phyloP scores from a whole-genome alignment of 2,329 filamentous ascomycete genomes.

The Proliferodiscus dingleyae region DNA sequence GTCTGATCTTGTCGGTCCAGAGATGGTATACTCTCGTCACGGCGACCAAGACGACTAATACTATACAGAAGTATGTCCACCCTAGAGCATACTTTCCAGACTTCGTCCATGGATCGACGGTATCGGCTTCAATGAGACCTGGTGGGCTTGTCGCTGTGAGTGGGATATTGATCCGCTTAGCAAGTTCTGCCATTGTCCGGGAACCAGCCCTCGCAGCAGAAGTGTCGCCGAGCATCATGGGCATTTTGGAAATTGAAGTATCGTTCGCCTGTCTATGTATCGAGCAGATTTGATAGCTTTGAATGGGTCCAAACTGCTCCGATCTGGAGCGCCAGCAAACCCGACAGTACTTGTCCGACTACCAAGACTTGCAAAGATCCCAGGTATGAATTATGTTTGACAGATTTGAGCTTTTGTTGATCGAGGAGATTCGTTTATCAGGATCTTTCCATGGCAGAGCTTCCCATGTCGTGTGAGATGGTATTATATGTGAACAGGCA shows the following conservation, averaged over 20 bases:
- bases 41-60: conserved; percentile 62
- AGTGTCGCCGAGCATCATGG: conserved; percentile 12
- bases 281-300: background rate
- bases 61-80: conserved; percentile 83
- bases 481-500: too few relatives aligned
- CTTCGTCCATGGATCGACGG: conserved; percentile 72
- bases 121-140: conserved; percentile 57
- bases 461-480: conserved; percentile 11
- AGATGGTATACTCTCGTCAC: conserved; percentile 76
- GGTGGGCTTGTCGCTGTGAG: conserved; percentile 55
- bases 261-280: background rate
- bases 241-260: conserved; percentile 4
- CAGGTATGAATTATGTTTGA: background rate
- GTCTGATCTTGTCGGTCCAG: conserved; percentile 90
- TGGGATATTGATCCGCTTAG: conserved; percentile 52
- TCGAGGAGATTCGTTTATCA: conserved; percentile 5
- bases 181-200: conserved; percentile 25
- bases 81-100: conserved; percentile 82
- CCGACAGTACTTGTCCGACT: background rate
- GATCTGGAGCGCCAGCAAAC: background rate
- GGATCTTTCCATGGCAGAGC: conserved; percentile 9
- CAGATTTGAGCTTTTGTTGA: background rate
- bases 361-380: background rate
- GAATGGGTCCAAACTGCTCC: background rate
- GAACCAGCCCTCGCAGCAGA: conserved; percentile 21